Evolutionary conservation across 2,329 filamentous ascomycete species (phyloP).

Genomic region (Apiospora sp.): DNA sequence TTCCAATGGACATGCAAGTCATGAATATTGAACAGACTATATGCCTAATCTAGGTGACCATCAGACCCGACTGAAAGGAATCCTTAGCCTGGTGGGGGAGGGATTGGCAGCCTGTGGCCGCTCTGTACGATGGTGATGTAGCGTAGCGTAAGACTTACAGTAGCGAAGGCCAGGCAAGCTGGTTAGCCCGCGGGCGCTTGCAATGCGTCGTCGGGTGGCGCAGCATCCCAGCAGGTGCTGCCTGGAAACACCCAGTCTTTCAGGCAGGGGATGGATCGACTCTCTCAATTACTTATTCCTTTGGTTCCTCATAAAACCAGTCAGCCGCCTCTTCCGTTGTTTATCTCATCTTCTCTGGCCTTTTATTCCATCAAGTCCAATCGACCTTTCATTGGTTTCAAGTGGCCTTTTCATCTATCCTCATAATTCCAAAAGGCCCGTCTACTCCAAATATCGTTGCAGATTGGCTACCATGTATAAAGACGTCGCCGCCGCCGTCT

Average conservation of each 20-base stretch:
- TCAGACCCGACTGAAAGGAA: slow-evolving; percentile 13
- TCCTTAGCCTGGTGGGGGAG: background rate
- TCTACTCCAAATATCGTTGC: background rate
- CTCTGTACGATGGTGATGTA: background rate
- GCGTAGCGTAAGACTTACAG: background rate
- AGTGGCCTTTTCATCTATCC: background rate
- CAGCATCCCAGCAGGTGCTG: slow-evolving; percentile 4
- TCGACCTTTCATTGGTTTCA: background rate
- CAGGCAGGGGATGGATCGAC: slow-evolving; percentile 2
- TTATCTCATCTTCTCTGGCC: slow-evolving; percentile 13
- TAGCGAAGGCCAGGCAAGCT: slow-evolving; percentile 2
- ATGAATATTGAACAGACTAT: background rate
- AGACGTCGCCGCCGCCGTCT: slow-evolving; percentile 44
- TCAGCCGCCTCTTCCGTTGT: slow-evolving; percentile 6
- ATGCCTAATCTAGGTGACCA: background rate
- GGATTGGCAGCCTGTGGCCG: background rate
- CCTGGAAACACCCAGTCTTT: background rate
- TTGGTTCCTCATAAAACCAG: slow-evolving; percentile 14
- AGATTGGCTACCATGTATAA: slow-evolving; percentile 40
- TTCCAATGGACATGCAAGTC: background rate
- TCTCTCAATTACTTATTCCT: slow-evolving; percentile 7
- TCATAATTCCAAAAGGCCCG: background rate
- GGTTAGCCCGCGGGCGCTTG: background rate
- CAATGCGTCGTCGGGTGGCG: slow-evolving; percentile 8
- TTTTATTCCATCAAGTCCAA: slow-evolving; percentile 5